These are phyloP conservation scores for Camelina laxa DNA, from an alignment of 345 rosid genomes.

Conservation along the genomic window DNA sequence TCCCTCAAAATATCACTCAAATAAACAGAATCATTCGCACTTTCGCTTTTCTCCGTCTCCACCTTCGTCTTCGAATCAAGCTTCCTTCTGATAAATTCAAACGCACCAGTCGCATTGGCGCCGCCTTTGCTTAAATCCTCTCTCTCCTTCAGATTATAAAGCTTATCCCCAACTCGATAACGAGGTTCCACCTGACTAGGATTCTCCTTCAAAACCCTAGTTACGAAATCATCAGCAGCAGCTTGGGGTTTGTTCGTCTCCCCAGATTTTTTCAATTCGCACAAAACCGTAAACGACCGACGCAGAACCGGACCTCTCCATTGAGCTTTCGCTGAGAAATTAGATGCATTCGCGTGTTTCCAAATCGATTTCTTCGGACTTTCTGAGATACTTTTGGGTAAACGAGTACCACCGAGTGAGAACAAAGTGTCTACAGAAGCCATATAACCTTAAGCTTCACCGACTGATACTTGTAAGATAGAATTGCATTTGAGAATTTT, in stretches of 20 bases:
- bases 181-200: slow-evolving; percentile 86
- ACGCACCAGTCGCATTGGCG: slow-evolving; percentile 44
- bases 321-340: slow-evolving; percentile 39
- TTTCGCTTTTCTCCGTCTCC: slow-evolving; percentile 34
- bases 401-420: slow-evolving; percentile 51
- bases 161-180: slow-evolving; percentile 60
- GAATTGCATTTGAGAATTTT: slow-evolving; percentile 15
- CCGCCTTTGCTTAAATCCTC: slow-evolving; percentile 52
- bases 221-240: slow-evolving; percentile 60
- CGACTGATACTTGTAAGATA: neutral
- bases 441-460: slow-evolving; percentile 45
- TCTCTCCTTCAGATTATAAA: slow-evolving; percentile 66
- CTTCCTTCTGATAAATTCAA: slow-evolving; percentile 53
- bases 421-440: slow-evolving; percentile 52
- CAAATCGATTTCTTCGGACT: slow-evolving; percentile 30
- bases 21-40: slow-evolving; percentile 55
- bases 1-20: slow-evolving; percentile 81
- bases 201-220: slow-evolving; percentile 76
- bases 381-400: slow-evolving; percentile 44
- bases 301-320: slow-evolving; percentile 49
- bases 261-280: slow-evolving; percentile 48
- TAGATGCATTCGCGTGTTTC: slow-evolving; percentile 12
- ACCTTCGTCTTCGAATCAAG: slow-evolving; percentile 46
- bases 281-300: slow-evolving; percentile 58
- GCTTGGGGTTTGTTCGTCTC: slow-evolving; percentile 30